Percentiles rank a stretch among this genome's conserved stretches.
Evolutionary conservation across 2,329 filamentous ascomycete genomes (phyloP).

Genomic region (Trichoderma arundinaceum): DNA sequence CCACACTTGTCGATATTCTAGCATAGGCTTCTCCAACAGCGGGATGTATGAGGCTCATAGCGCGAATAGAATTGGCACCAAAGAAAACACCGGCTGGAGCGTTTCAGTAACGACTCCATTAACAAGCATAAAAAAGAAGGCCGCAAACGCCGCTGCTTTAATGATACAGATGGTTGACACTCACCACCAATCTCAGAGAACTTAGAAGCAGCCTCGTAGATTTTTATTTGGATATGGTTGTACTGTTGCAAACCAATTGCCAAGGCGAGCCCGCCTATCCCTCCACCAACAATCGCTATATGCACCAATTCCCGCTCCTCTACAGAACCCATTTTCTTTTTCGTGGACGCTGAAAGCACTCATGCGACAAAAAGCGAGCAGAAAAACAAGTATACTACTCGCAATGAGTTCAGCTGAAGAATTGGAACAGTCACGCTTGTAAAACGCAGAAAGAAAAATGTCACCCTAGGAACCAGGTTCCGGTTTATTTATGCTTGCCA

Average conservation of each 20-base stretch:
- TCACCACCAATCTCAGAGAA: conserved; percentile 61
- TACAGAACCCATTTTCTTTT: conserved; percentile 4
- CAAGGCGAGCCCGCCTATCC: conserved; percentile 61
- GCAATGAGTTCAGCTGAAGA: background rate
- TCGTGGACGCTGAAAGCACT: background rate
- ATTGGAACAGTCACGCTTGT: background rate
- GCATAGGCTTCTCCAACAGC: conserved; percentile 51
- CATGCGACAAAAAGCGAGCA: background rate
- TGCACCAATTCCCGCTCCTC: conserved; percentile 8
- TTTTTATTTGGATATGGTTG: conserved; percentile 44
- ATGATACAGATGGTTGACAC: background rate
- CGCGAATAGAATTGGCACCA: conserved; percentile 59
- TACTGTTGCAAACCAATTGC: conserved; percentile 54
- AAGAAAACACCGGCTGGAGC: conserved; percentile 56
- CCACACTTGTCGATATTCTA: conserved; percentile 38
- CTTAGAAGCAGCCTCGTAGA: conserved; percentile 61
- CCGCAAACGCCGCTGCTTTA: background rate
- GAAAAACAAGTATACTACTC: background rate
- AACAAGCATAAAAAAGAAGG: background rate
- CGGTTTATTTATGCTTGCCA: background rate
- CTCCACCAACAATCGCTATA: conserved; percentile 64
- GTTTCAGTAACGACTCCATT: background rate
- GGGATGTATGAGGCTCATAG: conserved; percentile 59
- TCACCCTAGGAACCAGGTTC: background rate
- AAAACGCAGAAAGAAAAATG: background rate